Base-by-base conservation (phyloP, 768 basidiomycete genomes). In the Naematelia aurantialba region DNA sequence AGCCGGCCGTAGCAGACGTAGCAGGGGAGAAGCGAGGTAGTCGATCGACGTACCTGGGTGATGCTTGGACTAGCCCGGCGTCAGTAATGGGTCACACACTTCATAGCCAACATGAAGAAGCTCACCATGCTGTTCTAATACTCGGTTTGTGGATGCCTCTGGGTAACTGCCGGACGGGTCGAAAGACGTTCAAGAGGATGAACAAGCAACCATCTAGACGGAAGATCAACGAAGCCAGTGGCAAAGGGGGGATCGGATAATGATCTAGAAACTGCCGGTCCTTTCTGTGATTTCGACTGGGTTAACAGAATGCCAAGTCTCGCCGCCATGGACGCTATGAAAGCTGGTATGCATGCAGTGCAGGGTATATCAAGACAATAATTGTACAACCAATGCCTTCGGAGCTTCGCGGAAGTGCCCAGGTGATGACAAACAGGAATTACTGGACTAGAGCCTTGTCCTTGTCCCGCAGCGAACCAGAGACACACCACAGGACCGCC, bases 41-140 rank as follows among this genome's bases (percentile, higher is more conserved):
- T 1, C 17, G 14, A 45, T 5, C 5, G 30, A 50, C 76, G 34
- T 56, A 88, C 88, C 89, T 61, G 89, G 89, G 78, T 91, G 89
- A 76, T 92, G 91, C 73, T 91, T 91, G 19, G 90, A 93, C 91
- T 75, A 39, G 8, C 34, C 8, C 34, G 17, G 17, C 34, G 34
- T 39, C 8, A 39, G 34, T 17, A 39, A 39, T 39, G 8, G 34
- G 8, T 39, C 8, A 39, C n/a, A n/a, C n/a, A n/a, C n/a, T n/a
- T n/a, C n/a, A n/a, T n/a, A n/a, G n/a, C n/a, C n/a, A n/a, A n/a
- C n/a, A n/a, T n/a, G n/a, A n/a, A n/a, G n/a, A n/a, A n/a, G n/a
- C 34, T 39, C 34, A 39, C 34, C 34, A 39, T 39, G n/a, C n/a
- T n/a, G n/a, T n/a, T n/a, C n/a, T n/a, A n/a, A n/a, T n/a, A n/a